Base-by-base conservation (phyloP, 2,329 filamentous ascomycete species). In the Fusarium sp. region DNA sequence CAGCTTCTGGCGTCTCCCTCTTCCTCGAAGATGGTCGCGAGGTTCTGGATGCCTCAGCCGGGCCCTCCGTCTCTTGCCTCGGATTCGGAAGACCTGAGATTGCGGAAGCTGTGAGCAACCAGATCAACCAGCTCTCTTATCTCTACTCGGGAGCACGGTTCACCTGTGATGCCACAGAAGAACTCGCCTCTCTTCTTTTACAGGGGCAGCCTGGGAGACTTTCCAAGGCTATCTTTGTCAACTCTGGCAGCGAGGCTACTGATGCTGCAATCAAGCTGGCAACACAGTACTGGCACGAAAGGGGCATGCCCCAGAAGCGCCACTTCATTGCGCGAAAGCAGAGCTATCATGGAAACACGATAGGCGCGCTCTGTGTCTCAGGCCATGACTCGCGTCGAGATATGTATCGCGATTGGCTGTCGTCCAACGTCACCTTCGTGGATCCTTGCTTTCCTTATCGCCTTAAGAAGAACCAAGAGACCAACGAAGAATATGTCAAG, bases 321-420 rank as follows among this genome's bases (percentile, higher is more conserved):
- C 81, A 83, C 52, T 84, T 87, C 70, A 84, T 89, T n/a, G 80
- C 83, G 0, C 78, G 87, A 4, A 79, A 81, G 22, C 85, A 87
- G 70, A 82, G 80, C 6, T 89, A 88, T 67, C 87, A 89, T 74
- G 86, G 87, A 7, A 88, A 86, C 66, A 88, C 86, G 0, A 79
- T 88, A 12, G 86, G 85, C 0, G 80, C 86, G 1, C 80, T 88
- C 63, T 84, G 81, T 8, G 78, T 87, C 2, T 84, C 84, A 35
- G 70, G 70, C 2, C 68, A 76, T 22, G 38, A 66, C 30, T 67
- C 66, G 22, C 60, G 72, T 3, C 61, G 68, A 9, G 50, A 59
- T 2, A 69, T 76, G 22, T 73, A 72, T 38, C 33, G 50, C 11
- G n/a, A 64, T 25, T 76, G 65, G 70, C 25, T 76, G 33, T 69